phyloP scores from a whole-genome alignment of 257 asterid species.

The Scutellaria minor region DNA sequence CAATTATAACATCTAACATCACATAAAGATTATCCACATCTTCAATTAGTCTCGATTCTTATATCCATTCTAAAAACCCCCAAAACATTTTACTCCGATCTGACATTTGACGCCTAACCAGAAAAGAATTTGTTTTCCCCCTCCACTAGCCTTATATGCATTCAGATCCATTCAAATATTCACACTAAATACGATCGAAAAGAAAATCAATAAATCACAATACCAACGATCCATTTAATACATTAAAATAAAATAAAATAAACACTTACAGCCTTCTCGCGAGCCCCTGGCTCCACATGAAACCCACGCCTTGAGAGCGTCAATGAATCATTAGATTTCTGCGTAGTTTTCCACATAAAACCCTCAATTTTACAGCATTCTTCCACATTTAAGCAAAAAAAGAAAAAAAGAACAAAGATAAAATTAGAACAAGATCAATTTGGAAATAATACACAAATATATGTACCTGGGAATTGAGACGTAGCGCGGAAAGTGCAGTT shows the following conservation, averaged over 20 bases:
- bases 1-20: slow-evolving; percentile 6
- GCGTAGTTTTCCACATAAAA: slow-evolving; percentile 23
- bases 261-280: slow-evolving; percentile 86
- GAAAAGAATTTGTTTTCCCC: background rate
- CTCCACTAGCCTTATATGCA: background rate
- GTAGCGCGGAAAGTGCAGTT: slow-evolving; percentile 56
- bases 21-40: slow-evolving; percentile 2
- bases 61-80: background rate
- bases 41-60: background rate
- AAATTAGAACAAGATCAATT: background rate
- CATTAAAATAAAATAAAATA: background rate
- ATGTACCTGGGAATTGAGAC: slow-evolving; percentile 55
- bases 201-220: background rate
- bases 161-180: slow-evolving; percentile 16
- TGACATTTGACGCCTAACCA: slow-evolving; percentile 16
- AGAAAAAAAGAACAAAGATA: background rate
- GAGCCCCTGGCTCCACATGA: slow-evolving; percentile 84
- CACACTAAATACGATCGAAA: slow-evolving; percentile 4
- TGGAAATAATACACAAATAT: background rate
- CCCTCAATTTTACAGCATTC: slow-evolving; percentile 31
- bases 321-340: slow-evolving; percentile 51
- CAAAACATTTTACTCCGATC: background rate
- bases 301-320: slow-evolving; percentile 60
- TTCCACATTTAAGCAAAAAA: slow-evolving; percentile 1
- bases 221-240: background rate